These are phyloP conservation scores for Pseudogymnoascus sp. DNA, from an alignment of 2,329 filamentous ascomycete genomes.

Conservation along the genomic window DNA sequence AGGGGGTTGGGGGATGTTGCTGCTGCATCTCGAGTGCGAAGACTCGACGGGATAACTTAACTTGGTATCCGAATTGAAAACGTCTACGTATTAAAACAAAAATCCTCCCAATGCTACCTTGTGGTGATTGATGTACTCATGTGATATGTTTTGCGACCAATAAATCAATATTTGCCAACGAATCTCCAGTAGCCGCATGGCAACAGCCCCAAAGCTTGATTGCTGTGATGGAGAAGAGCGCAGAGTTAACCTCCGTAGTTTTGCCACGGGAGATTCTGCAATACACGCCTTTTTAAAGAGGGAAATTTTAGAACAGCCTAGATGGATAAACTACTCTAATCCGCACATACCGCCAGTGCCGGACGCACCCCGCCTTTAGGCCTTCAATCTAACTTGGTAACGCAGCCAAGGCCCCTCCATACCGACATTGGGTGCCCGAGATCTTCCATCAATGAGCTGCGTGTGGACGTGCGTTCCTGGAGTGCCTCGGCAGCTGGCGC, in stretches of 20 bases:
- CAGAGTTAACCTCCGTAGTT: background rate
- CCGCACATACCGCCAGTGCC: background rate
- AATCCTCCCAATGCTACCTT: background rate
- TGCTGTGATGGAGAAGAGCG: background rate
- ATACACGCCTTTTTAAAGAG: no score
- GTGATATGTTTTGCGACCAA: background rate
- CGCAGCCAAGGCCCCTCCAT: background rate
- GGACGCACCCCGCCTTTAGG: background rate
- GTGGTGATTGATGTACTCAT: background rate
- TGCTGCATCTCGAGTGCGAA: conserved; percentile 5
- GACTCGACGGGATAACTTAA: conserved; percentile 7
- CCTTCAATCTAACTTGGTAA: background rate
- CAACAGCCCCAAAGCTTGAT: background rate
- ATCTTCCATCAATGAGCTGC: background rate
- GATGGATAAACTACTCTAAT: conserved; percentile 5
- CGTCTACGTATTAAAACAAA: background rate
- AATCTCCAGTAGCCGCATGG: background rate
- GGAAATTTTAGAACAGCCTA: background rate
- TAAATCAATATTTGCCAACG: background rate
- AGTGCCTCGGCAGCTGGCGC: background rate
- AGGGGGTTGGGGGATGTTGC: background rate
- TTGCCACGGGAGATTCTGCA: background rate
- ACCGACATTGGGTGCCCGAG: background rate
- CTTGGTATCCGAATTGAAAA: conserved; percentile 8
- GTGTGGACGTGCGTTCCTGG: background rate